Percentiles rank a stretch among this genome's conserved stretches.
Conservation (phyloP, 345 rosid genomes). For the Reutealis trisperma region DNA sequence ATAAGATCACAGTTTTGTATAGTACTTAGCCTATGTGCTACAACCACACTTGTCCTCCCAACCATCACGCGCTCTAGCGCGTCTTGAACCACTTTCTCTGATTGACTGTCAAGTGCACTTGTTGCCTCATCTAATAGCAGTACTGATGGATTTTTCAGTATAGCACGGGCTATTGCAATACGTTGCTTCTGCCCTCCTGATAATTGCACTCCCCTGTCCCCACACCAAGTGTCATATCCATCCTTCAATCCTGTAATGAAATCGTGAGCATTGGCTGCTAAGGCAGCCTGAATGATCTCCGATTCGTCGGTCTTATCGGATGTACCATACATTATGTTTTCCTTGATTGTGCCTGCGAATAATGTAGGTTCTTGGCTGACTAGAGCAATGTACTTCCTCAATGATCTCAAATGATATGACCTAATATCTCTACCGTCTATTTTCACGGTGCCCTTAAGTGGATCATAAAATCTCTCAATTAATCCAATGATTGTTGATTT, state of each 20-base stretch:
- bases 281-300: slow-evolving; percentile 28
- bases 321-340: slow-evolving; percentile 26
- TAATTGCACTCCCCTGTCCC: slow-evolving; percentile 36
- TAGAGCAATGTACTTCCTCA: slow-evolving; percentile 26
- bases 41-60: slow-evolving; percentile 39
- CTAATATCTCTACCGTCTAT: slow-evolving; percentile 30
- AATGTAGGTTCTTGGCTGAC: slow-evolving; percentile 36
- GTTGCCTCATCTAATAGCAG: slow-evolving; percentile 40
- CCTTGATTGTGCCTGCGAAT: slow-evolving; percentile 25
- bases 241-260: slow-evolving; percentile 29
- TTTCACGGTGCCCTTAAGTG: slow-evolving; percentile 16
- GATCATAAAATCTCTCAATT: slow-evolving; percentile 35
- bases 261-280: slow-evolving; percentile 34
- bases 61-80: slow-evolving; percentile 40
- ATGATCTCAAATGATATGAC: slow-evolving; percentile 25
- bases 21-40: slow-evolving; percentile 38
- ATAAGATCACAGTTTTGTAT: slow-evolving; percentile 30
- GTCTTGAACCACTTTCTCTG: slow-evolving; percentile 39
- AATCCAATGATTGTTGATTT: slow-evolving; percentile 34
- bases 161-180: slow-evolving; percentile 37
- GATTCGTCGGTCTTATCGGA: slow-evolving; percentile 8
- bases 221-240: slow-evolving; percentile 38
- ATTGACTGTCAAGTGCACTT: slow-evolving; percentile 35
- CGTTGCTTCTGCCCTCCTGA: slow-evolving; percentile 45
- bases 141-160: slow-evolving; percentile 29